Conservation (phyloP, 345 rosid genomes). For the Boechera stricta region DNA sequence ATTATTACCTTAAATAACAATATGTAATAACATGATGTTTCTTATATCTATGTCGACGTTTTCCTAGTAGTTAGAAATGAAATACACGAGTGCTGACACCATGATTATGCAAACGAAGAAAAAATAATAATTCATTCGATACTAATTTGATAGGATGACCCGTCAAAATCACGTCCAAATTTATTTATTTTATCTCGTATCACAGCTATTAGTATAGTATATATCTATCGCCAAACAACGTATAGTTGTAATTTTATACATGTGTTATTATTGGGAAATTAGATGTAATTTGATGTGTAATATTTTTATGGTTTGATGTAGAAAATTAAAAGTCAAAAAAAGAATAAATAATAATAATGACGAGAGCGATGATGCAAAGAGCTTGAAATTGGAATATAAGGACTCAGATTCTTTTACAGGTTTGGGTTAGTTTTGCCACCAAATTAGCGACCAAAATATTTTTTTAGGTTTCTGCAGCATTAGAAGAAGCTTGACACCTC, state of each 20-base stretch:
- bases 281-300: no score
- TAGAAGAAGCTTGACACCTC: no score
- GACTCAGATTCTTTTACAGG: no score
- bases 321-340: conserved; percentile 35
- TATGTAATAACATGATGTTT: background rate
- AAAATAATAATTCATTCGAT: background rate
- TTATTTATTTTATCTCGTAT: background rate
- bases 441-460: no score
- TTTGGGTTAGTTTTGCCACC: no score
- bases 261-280: background rate
- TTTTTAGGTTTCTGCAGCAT: no score
- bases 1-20: background rate
- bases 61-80: conserved; percentile 10
- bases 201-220: background rate
- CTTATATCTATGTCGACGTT: background rate
- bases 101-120: background rate
- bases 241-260: conserved; percentile 12
- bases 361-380: conserved; percentile 39
- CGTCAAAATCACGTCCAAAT: background rate
- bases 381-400: background rate
- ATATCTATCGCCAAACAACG: conserved; percentile 13
- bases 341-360: conserved; percentile 30
- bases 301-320: conserved; percentile 2
- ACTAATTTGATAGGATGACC: conserved; percentile 5
- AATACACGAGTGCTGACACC: background rate